These are phyloP conservation scores for Mycena haematopus DNA, from an alignment of 768 basidiomycete genomes.

Conservation along the genomic window DNA sequence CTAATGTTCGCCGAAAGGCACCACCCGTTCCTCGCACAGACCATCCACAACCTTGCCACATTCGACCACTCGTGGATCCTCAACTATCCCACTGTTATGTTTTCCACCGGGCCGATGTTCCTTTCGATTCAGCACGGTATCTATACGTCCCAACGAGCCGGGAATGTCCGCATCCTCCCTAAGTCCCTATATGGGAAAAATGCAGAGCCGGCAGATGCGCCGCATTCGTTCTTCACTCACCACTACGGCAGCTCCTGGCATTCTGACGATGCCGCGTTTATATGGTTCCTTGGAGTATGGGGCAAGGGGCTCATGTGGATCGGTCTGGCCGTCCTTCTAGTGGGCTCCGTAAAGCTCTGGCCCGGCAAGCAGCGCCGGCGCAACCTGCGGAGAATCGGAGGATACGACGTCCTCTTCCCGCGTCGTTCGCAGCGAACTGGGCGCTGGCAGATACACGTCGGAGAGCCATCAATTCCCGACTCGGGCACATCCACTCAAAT, in stretches of 20 bases:
- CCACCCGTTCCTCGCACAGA: conserved; percentile 91
- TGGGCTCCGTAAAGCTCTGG: conserved; percentile 69
- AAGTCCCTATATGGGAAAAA: conserved; percentile 99
- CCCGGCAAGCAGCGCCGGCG: conserved; percentile 64
- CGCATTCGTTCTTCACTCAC: conserved; percentile 94
- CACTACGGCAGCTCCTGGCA: conserved; percentile 99
- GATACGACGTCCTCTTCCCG: conserved; percentile 82
- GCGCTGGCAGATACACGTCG: conserved; percentile 76
- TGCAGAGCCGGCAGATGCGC: conserved; percentile 79
- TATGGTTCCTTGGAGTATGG: conserved; percentile 88
- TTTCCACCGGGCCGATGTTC: conserved; percentile 99
- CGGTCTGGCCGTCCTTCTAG: conserved; percentile 72
- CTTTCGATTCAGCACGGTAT: conserved; percentile 92
- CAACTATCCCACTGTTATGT: conserved; percentile 99
- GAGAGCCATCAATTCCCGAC: conserved; percentile 57
- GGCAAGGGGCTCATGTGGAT: conserved; percentile 90
- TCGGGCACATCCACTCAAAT: conserved; percentile 54
- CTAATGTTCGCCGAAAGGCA: conserved; percentile 89
- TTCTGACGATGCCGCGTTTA: conserved; percentile 97
- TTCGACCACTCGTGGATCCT: conserved; percentile 95
- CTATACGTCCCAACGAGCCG: conserved; percentile 70
- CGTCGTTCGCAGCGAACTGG: conserved; percentile 74
- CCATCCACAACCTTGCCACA: conserved; percentile 87
- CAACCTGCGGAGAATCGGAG: conserved; percentile 64
- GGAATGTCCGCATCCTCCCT: conserved; percentile 89